Evolutionary conservation across 2,329 filamentous ascomycete genomes (phyloP).

Genomic region (Apiospora aurea): DNA sequence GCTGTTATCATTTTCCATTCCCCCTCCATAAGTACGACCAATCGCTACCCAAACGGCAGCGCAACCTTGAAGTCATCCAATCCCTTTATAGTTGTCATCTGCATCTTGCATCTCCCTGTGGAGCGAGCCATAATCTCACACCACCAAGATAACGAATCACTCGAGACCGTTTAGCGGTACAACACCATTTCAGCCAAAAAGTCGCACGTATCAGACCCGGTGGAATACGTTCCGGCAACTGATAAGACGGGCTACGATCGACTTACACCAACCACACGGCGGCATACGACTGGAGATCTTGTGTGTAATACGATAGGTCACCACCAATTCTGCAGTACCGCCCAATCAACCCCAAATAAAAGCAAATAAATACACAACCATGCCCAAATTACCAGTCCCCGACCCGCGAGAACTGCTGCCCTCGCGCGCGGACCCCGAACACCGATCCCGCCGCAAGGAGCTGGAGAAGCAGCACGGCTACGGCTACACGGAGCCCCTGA

Average conservation of each 20-base stretch:
- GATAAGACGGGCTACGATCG: neutral
- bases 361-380: neutral
- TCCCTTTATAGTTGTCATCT: neutral
- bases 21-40: neutral
- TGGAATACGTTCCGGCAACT: neutral
- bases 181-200: neutral
- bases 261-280: neutral
- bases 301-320: conserved; percentile 1
- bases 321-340: neutral
- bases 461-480: conserved; percentile 51
- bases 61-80: neutral
- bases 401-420: conserved; percentile 43
- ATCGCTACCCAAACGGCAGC: neutral
- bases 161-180: neutral
- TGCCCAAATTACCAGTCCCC: conserved; percentile 14
- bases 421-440: conserved; percentile 47
- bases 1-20: neutral
- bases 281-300: neutral
- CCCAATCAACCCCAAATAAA: neutral
- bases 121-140: neutral
- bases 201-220: neutral
- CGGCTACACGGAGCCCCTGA: conserved; percentile 46
- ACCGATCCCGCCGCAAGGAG: conserved; percentile 45
- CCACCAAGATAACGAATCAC: conserved; percentile 2
- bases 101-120: neutral